These are phyloP conservation scores for Ophiobolus disseminans DNA, from an alignment of 2,329 filamentous ascomycete species.

Conservation along the genomic window DNA sequence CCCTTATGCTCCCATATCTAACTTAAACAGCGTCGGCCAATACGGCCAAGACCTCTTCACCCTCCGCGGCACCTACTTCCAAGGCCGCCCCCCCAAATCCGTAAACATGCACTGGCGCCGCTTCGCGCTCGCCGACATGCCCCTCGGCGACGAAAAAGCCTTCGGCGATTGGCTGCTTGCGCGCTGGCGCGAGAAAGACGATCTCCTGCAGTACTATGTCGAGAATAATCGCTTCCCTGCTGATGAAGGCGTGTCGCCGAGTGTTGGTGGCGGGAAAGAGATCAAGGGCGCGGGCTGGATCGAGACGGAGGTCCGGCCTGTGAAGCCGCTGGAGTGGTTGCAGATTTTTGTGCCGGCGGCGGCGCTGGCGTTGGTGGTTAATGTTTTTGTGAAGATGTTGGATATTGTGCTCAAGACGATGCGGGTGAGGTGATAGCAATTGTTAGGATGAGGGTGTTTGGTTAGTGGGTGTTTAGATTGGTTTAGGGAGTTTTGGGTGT, in stretches of 20 bases:
- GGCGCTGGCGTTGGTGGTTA: constrained; percentile 46
- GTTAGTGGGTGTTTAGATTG: too few relatives aligned
- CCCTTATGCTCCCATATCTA: background rate
- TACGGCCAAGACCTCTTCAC: constrained; percentile 90
- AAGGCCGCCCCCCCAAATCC: constrained; percentile 87
- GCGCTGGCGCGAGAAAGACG: constrained; percentile 92
- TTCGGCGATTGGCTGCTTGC: constrained; percentile 85
- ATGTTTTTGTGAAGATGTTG: constrained; percentile 34
- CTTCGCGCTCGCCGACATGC: constrained; percentile 80
- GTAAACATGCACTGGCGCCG: constrained; percentile 97
- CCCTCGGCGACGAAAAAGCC: constrained; percentile 71
- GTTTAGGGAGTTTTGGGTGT: too few relatives aligned
- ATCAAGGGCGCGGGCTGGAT: constrained; percentile 52
- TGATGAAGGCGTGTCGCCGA: constrained; percentile 51
- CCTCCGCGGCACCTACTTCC: constrained; percentile 82
- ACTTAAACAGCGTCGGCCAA: constrained; percentile 52
- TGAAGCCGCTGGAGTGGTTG: constrained; percentile 50
- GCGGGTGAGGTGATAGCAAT: constrained; percentile 5
- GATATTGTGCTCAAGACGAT: constrained; percentile 29
- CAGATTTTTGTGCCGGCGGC: constrained; percentile 53
- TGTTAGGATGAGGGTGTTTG: too few relatives aligned
- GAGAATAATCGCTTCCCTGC: constrained; percentile 81
- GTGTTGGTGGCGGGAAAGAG: constrained; percentile 22
- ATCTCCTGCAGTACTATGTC: constrained; percentile 78
- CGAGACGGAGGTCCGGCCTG: constrained; percentile 55